A percentile compares a stretch with the other conserved stretches of the same genome.
phyloP scores from a whole-genome alignment of 805 yeast genomes.

The Millerozyma miso region DNA sequence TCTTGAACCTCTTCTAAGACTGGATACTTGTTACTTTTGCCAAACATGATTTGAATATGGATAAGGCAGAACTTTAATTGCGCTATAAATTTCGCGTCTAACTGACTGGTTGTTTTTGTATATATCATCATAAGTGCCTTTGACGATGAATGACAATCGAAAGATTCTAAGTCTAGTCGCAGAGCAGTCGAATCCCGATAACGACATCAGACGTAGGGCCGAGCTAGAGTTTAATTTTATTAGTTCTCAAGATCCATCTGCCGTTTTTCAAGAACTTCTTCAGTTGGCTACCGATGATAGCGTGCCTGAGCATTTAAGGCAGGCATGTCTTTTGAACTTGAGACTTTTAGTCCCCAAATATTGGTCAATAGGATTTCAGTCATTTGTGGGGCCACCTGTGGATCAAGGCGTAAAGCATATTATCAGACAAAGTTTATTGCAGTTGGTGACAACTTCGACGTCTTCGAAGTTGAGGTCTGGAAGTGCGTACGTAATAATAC shows the following conservation, averaged over 20 bases:
- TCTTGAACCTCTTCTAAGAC: constrained; percentile 38
- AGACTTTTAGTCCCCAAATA: constrained; percentile 63
- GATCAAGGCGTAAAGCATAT: constrained; percentile 45
- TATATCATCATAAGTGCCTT: neutral
- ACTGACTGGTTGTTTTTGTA: no score
- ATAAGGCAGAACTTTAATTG: no score
- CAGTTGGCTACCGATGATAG: constrained; percentile 32
- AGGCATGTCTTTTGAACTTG: constrained; percentile 61
- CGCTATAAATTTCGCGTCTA: no score
- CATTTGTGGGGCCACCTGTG: constrained; percentile 66
- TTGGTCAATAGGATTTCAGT: constrained; percentile 83
- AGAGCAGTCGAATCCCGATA: constrained; percentile 44
- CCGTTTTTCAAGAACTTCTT: constrained; percentile 39
- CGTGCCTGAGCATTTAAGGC: constrained; percentile 41
- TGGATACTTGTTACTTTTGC: constrained; percentile 23
- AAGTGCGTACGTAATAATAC: constrained; percentile 72
- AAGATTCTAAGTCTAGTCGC: constrained; percentile 9
- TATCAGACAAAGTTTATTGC: constrained; percentile 50
- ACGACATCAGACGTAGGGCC: constrained; percentile 46
- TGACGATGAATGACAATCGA: constrained; percentile 5
- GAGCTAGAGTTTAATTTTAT: constrained; percentile 45
- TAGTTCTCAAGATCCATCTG: constrained; percentile 48
- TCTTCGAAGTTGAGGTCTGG: constrained; percentile 61
- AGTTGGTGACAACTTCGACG: constrained; percentile 37
- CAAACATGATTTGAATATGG: constrained; percentile 4